Base-by-base conservation (phyloP, 2,329 filamentous ascomycete genomes). In the Epichloe sibirici region DNA sequence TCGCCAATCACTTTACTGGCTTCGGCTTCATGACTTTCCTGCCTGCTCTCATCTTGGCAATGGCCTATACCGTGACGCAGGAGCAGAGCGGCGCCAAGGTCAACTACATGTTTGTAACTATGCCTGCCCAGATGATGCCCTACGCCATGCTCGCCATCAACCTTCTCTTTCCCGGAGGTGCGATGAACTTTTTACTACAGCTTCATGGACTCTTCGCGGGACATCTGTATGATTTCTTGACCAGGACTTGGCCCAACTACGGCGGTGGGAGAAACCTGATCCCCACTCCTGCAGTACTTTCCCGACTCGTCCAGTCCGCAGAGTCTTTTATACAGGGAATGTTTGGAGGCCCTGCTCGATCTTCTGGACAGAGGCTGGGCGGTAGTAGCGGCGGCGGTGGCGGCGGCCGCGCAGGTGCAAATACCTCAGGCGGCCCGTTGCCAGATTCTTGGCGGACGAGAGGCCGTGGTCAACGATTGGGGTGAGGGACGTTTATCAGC, bases 161-260 rank as follows among this genome's bases (percentile, higher is more conserved):
- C 11, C 75, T 95, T 23, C 71, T 97, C 51, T 79, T 86, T 64
- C 64, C 61, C 0, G 74, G 70, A 5, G 83, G 84, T 11, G 74
- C 75, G 38, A 59, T 67, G 3, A 70, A 69, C 17, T 77, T 86
- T 11, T 64, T 86, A 52, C 62, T 83, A 4, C 83, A 94, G 63
- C 67, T 81, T 4, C 87, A 81, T 37, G 93, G 93, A n/a, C 75
- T 98, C 11, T 58, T 95, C 44, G 88, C 90, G 12, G 90, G 90
- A 4, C 93, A 98, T 66, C 63, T 93, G 21, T 95, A 89, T 69
- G 88, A 97, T 65, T 98, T 97, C 64, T 68, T 96, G 48, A 89
- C 87, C 2, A 80, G 88, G 48, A 77, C 96, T 43, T 97, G 90
- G 75, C 93, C 93, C 5, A 82, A 87, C 52, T 93, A 93, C 64